Base-by-base conservation (phyloP, 768 basidiomycete species). In the Leccinum variicolor region DNA sequence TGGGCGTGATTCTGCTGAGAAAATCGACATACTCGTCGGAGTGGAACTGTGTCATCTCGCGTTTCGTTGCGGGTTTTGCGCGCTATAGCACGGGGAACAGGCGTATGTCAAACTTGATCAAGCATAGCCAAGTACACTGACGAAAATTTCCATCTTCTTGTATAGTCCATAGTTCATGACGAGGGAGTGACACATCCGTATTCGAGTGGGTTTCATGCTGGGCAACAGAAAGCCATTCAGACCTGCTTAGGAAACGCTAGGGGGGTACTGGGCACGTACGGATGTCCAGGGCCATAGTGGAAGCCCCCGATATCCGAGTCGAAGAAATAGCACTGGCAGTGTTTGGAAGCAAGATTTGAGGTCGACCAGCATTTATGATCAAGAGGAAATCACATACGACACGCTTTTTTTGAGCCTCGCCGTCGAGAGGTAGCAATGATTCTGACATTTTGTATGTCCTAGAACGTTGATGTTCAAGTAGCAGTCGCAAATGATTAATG, bases 61-160 rank as follows among this genome's bases (percentile, higher is more conserved):
- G 90, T 75, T 97, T 97, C 3, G 97, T 99, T 8, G 97, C 97
- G 6, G 97, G 97, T 81, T 99, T 99, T 4, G 97, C 97, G 59
- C 97, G 86, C 97, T 99, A 66, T 26, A 47, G 29, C 45, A 53
- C 17, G 34, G 28, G 26, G 29, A 31, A 52, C n/a, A 33, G 28
- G 15, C n/a, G 33, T n/a, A 54, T 9, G 34, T 59, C 34, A 60
- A 48, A 23, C 29, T 46, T 7, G 36, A 55, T 53, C 33, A 7
- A 34, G 28, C n/a, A 36, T 6, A 28, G 19, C 6, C 23, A 53
- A 29, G 17, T 36, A 49, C 23, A 81, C 97, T 65, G 69, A 98
- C 97, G 66, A 98, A 99, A 63, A 99, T 99, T 74, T 99, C 97
- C 97, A 99, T 99, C 76, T 94, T 94, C 76, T 98, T 98, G 79